Conservation (phyloP, 179 eudicot species). For the Silene vulgaris region DNA sequence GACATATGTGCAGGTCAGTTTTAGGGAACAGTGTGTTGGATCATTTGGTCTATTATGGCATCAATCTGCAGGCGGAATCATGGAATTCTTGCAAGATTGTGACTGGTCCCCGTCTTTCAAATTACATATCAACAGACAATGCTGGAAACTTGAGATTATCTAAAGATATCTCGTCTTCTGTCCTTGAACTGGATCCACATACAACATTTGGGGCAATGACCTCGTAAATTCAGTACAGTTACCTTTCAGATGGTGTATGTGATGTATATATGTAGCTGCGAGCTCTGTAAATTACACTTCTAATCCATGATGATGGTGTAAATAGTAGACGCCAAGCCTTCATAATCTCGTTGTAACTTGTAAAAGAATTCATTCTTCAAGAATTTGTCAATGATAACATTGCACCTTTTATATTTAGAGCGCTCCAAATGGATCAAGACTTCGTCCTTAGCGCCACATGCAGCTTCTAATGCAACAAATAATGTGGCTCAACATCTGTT, state of each 20-base stretch:
- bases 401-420: no score
- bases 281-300: conserved; percentile 7
- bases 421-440: no score
- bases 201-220: conserved; percentile 15
- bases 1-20: conserved; percentile 63
- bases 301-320: conserved; percentile 2
- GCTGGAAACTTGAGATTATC: conserved; percentile 56
- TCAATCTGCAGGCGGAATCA: conserved; percentile 55
- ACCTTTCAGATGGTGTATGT: background rate
- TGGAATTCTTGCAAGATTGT: conserved; percentile 56
- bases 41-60: conserved; percentile 68
- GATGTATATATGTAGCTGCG: conserved; percentile 6
- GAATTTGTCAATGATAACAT: background rate
- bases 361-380: background rate
- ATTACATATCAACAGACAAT: conserved; percentile 38
- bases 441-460: no score
- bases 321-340: background rate
- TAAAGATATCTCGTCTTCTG: conserved; percentile 29
- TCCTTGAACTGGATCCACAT: conserved; percentile 25
- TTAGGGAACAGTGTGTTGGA: conserved; percentile 75
- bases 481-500: no score
- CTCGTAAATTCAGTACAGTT: background rate
- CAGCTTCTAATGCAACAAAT: no score
- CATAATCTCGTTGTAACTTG: background rate
- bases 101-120: conserved; percentile 38